Evolutionary conservation across 2,329 filamentous ascomycete genomes (phyloP).

Genomic region (Diplodia seriata): DNA sequence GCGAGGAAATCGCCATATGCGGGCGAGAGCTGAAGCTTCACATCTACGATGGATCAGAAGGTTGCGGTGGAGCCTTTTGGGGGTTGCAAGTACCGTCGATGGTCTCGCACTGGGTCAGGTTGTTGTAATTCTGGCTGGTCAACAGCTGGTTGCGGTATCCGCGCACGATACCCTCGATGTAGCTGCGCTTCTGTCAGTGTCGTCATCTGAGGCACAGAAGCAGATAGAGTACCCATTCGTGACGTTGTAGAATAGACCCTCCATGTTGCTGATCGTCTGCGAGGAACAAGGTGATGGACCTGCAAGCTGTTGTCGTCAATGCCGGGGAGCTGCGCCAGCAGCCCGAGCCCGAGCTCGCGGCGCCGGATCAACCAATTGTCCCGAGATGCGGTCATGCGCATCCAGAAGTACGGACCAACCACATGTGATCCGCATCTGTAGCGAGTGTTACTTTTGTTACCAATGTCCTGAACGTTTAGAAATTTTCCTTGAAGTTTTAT

Average conservation of each 20-base stretch:
- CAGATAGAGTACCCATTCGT: conserved; percentile 76
- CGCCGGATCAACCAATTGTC: conserved; percentile 9
- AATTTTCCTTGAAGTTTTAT: neutral
- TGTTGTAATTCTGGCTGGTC: conserved; percentile 88
- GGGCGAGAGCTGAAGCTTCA: conserved; percentile 96
- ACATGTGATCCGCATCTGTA: neutral
- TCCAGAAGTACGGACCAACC: neutral
- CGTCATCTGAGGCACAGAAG: neutral
- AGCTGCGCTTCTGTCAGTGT: conserved; percentile 62
- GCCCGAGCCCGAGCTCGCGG: conserved; percentile 18
- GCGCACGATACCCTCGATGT: conserved; percentile 95
- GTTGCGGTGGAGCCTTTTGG: neutral
- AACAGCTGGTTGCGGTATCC: conserved; percentile 95
- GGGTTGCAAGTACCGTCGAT: conserved; percentile 76
- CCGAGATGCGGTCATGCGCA: conserved; percentile 3
- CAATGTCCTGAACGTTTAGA: neutral
- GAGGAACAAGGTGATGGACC: conserved; percentile 22
- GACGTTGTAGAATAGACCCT: conserved; percentile 92
- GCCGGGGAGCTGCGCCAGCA: conserved; percentile 23
- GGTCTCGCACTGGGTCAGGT: conserved; percentile 96
- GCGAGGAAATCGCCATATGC: conserved; percentile 97
- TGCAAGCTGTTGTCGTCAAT: conserved; percentile 32
- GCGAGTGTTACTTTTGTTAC: neutral
- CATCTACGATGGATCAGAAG: conserved; percentile 65
- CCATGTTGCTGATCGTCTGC: conserved; percentile 63